phyloP scores from a whole-genome alignment of 768 basidiomycete species.

The Leccinum broughii region DNA sequence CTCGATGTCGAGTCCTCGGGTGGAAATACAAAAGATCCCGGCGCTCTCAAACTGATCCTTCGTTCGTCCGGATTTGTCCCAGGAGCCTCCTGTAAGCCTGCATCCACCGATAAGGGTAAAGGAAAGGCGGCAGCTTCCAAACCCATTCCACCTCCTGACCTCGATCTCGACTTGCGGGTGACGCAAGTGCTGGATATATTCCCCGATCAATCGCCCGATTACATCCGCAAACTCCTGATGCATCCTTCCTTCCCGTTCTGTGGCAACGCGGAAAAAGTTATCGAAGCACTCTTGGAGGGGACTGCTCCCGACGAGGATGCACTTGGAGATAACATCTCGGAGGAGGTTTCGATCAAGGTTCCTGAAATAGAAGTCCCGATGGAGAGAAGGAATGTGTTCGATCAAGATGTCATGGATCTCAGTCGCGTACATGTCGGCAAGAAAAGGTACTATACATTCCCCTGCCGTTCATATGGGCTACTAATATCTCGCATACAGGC shows the following conservation, averaged over 20 bases:
- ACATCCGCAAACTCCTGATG: conserved; percentile 58
- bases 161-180: conserved; percentile 56
- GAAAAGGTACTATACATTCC: conserved; percentile 47
- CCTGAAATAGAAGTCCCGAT: conserved; percentile 23
- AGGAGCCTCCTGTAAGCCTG: neutral
- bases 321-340: conserved; percentile 16
- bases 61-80: conserved; percentile 55
- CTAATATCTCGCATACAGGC: conserved; percentile 34
- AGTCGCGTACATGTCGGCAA: conserved; percentile 62
- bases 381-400: conserved; percentile 72
- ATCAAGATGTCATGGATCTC: conserved; percentile 69
- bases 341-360: neutral
- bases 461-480: conserved; percentile 1
- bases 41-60: conserved; percentile 64
- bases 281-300: conserved; percentile 76
- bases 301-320: conserved; percentile 49
- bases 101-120: conserved; percentile 40
- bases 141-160: conserved; percentile 29
- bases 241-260: conserved; percentile 48
- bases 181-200: conserved; percentile 77
- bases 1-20: conserved; percentile 31
- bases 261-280: conserved; percentile 60
- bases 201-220: conserved; percentile 55
- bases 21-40: conserved; percentile 40
- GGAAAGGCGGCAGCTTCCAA: conserved; percentile 32